Conservation (phyloP, 78 protist species). For the Tieghemostelium lacteum region DNA sequence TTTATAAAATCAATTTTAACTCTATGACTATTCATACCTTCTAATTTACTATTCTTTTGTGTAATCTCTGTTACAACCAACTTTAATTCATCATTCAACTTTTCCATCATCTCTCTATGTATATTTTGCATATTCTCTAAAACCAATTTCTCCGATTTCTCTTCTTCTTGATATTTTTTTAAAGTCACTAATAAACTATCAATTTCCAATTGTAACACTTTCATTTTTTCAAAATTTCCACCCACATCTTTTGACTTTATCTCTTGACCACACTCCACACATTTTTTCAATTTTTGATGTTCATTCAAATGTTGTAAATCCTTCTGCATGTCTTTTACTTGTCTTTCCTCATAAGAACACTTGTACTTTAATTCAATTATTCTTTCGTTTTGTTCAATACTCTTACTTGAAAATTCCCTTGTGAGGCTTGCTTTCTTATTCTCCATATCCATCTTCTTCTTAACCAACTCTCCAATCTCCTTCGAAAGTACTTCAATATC, state of each 20-base stretch:
- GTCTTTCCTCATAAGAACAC: neutral
- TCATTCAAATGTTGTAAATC: neutral
- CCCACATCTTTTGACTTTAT: neutral
- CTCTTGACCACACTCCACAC: constrained; percentile 34
- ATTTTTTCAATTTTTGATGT: neutral
- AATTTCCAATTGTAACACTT: neutral
- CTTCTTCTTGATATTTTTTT: no score
- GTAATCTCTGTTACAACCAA: neutral
- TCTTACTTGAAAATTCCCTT: neutral
- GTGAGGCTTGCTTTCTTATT: neutral
- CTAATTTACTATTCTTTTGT: neutral
- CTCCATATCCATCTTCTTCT: neutral
- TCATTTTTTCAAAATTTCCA: neutral
- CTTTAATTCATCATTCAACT: no score
- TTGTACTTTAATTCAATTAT: neutral
- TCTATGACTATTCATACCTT: neutral
- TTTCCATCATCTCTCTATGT: no score
- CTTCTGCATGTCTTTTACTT: neutral
- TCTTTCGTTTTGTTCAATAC: neutral
- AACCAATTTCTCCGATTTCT: neutral
- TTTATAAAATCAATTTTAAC: constrained; percentile 9
- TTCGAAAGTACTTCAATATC: neutral
- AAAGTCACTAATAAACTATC: neutral
- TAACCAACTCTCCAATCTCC: neutral
- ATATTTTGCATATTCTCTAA: no score